Evolutionary conservation across 495 filamentous ascomycete species (phyloP).

Genomic region (Penicillium daleae): DNA sequence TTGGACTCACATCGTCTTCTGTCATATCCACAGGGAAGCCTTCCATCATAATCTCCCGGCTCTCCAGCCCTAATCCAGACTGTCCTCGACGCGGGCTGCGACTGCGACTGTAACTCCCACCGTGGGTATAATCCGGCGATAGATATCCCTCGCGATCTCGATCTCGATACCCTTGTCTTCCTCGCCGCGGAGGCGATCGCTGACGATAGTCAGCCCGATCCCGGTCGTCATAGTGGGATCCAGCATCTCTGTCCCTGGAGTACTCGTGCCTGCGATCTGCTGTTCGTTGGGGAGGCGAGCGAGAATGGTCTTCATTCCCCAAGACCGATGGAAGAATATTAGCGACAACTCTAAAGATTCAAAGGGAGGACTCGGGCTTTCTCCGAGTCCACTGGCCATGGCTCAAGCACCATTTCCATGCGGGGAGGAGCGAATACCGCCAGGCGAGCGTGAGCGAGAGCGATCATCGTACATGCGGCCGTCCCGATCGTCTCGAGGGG

Average conservation of each 20-base stretch:
- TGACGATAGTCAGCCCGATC: constrained; percentile 49
- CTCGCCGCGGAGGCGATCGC: constrained; percentile 44
- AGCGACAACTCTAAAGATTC: constrained; percentile 25
- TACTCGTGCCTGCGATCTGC: constrained; percentile 44
- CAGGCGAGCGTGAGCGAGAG: constrained; percentile 50
- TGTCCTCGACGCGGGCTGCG: constrained; percentile 46
- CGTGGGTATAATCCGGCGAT: constrained; percentile 52
- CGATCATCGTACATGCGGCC: constrained; percentile 56
- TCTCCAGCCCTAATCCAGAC: constrained; percentile 54
- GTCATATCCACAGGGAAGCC: constrained; percentile 60
- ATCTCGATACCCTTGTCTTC: constrained; percentile 53
- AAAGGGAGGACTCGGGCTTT: constrained; percentile 6
- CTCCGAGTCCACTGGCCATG: constrained; percentile 8
- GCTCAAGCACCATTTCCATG: constrained; percentile 35
- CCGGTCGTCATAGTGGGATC: constrained; percentile 38
- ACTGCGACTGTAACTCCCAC: constrained; percentile 50
- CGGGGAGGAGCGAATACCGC: constrained; percentile 51
- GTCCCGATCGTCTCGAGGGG: constrained; percentile 44
- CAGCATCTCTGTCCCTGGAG: constrained; percentile 36
- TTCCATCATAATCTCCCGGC: constrained; percentile 64
- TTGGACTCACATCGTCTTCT: constrained; percentile 59
- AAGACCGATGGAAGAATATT: constrained; percentile 22
- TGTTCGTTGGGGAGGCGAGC: constrained; percentile 46
- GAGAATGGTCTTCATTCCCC: constrained; percentile 40
- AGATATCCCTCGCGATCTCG: constrained; percentile 60